Base-by-base conservation (phyloP, 2,329 filamentous ascomycete genomes). In the Ceratocystis harringtonii region DNA sequence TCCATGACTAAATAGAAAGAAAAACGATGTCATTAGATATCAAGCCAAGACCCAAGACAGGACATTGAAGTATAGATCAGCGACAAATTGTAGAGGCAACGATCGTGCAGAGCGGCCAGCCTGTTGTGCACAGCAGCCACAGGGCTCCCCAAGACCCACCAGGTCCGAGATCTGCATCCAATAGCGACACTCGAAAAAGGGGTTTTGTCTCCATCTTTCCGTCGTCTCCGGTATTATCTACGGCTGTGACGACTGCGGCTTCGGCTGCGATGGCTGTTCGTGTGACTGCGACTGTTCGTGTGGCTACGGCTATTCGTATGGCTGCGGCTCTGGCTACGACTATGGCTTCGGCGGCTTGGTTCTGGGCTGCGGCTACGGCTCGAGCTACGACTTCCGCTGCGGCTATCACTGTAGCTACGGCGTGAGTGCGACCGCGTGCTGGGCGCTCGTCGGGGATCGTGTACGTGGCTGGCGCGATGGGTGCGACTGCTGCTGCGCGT, bases 401-500 rank as follows among this genome's bases (percentile, higher is more conserved):
- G 48, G 48, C 48, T 52, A n/a, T 41, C 41, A 57, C 63, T 65
- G 15, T 57, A 57, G 25, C 48, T 52, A 28, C 25, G 55, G 43
- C 64, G 66, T 57, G 66, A 45, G 45, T 63, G 62, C 48, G 64
- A 36, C 52, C 64, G 28, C 58, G 63, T 55, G 58, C 65, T 67
- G 61, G 57, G 64, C 61, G 60, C 17, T 36, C 71, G 70, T 28
- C 74, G 71, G 64, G 72, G 74, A 45, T 72, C 71, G 64, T 72
- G 70, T 32, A 73, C 74, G 45, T 72, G 71, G 45, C 72, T 70
- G 57, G 71, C 74, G 43, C 71, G 61, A 25, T 58, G 61, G 5
- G 61, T 62, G 19, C 62, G 48, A n/a, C 66, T 61, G 36, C 62
- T 67, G 28, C 60, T 58, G 15, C 65, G 62, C n/a, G 65, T 58